A percentile compares a stretch with the other conserved stretches of the same genome.
Conservation (phyloP, 768 basidiomycete genomes). For the Tricholoma sp. region DNA sequence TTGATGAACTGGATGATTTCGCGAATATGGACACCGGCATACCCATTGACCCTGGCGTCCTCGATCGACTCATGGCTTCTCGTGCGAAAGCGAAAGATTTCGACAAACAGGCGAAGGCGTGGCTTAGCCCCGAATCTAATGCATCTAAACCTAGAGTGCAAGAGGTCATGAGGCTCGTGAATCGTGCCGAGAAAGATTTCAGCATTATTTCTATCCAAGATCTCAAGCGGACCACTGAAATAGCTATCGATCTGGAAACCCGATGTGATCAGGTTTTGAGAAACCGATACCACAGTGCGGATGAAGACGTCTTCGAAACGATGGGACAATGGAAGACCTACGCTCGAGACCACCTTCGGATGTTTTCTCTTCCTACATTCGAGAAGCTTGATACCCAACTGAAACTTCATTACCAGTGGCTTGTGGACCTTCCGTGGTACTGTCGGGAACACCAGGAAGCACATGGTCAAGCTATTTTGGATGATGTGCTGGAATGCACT, state of each 20-base stretch:
- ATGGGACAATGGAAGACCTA: conserved; percentile 73
- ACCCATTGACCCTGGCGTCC: conserved; percentile 63
- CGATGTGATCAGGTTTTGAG: conserved; percentile 72
- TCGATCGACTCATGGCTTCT: conserved; percentile 59
- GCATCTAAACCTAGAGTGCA: conserved; percentile 55
- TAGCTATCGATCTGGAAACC: conserved; percentile 73
- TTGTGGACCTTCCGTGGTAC: conserved; percentile 76
- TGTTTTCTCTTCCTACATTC: conserved; percentile 70
- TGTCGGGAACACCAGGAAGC: conserved; percentile 59
- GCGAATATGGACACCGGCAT: conserved; percentile 57
- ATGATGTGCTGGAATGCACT: conserved; percentile 73
- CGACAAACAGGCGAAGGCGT: conserved; percentile 71
- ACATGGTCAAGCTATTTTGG: conserved; percentile 60
- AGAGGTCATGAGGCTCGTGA: conserved; percentile 65
- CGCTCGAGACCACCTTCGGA: conserved; percentile 61
- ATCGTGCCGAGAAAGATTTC: conserved; percentile 73
- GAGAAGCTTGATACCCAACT: conserved; percentile 70
- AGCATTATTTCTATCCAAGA: conserved; percentile 60
- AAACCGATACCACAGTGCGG: conserved; percentile 49
- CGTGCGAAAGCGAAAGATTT: conserved; percentile 71
- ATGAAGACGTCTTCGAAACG: conserved; percentile 64
- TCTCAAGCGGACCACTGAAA: conserved; percentile 64
- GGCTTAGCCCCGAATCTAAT: conserved; percentile 56
- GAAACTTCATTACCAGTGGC: conserved; percentile 61
- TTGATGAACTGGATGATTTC: conserved; percentile 73